Conservation (phyloP, 768 basidiomycete species). For the Boletus eberwhitei region DNA sequence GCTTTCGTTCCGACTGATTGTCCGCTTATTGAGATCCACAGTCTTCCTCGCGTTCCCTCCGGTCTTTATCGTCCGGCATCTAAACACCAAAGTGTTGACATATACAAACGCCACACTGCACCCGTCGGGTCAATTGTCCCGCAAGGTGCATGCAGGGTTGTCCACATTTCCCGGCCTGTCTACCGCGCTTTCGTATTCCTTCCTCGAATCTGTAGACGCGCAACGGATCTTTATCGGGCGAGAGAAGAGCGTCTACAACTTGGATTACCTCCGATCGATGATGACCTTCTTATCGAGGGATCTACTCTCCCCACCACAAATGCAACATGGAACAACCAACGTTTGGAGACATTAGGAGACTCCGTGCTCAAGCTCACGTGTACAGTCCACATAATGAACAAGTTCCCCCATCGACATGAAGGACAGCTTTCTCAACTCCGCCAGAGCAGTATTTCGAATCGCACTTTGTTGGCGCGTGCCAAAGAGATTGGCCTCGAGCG, state of each 20-base stretch:
- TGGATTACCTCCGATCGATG: conserved; percentile 56
- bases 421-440: conserved; percentile 73
- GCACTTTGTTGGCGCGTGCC: conserved; percentile 64
- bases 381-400: conserved; percentile 74
- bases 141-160: conserved; percentile 48
- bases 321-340: conserved; percentile 75
- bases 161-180: conserved; percentile 50
- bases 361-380: conserved; percentile 74
- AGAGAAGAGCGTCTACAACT: conserved; percentile 50
- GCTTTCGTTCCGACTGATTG: conserved; percentile 52
- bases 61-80: conserved; percentile 38
- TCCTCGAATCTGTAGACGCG: conserved; percentile 63
- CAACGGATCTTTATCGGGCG: conserved; percentile 64
- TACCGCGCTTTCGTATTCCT: conserved; percentile 53
- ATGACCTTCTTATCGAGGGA: conserved; percentile 64
- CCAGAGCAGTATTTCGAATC: conserved; percentile 64
- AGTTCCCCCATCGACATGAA: conserved; percentile 75
- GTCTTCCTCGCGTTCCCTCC: conserved; percentile 40
- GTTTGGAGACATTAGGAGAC: conserved; percentile 85
- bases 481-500: conserved; percentile 58
- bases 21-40: conserved; percentile 56
- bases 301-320: conserved; percentile 67
- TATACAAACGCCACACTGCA: conserved; percentile 21
- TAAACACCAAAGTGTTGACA: conserved; percentile 26
- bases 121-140: conserved; percentile 38